These are phyloP conservation scores for Sporothrix pallida DNA, from an alignment of 2,329 filamentous ascomycete genomes.

Conservation along the genomic window DNA sequence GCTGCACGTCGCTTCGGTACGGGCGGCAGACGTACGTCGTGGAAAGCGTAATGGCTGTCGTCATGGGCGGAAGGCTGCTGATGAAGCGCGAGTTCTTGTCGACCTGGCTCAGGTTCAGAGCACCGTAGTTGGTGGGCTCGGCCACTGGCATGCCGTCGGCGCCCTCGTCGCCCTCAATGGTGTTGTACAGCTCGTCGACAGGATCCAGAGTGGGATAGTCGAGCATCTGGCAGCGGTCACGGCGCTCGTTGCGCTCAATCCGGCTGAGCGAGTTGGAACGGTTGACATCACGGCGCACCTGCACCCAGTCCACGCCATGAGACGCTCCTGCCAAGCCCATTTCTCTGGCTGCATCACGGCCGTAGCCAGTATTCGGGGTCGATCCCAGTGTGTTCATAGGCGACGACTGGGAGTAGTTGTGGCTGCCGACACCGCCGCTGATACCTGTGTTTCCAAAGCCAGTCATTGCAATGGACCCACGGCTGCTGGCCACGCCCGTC, in stretches of 20 bases:
- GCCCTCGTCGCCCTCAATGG: constrained; percentile 87
- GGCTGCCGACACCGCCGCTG: not conserved
- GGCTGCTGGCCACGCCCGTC: constrained; percentile 86
- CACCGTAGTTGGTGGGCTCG: constrained; percentile 80
- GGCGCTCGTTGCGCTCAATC: constrained; percentile 83
- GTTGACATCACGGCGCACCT: constrained; percentile 93
- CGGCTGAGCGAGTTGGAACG: constrained; percentile 90
- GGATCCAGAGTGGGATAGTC: constrained; percentile 87
- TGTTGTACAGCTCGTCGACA: constrained; percentile 84
- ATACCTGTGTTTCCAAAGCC: constrained; percentile 53
- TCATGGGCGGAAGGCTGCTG: constrained; percentile 78
- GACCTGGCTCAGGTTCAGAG: constrained; percentile 81
- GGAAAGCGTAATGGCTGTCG: constrained; percentile 80
- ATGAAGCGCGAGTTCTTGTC: constrained; percentile 97
- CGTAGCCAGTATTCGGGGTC: constrained; percentile 39
- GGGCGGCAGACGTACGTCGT: constrained; percentile 93
- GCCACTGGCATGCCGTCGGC: constrained; percentile 82
- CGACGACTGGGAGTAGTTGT: constrained; percentile 36
- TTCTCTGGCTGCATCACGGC: constrained; percentile 66
- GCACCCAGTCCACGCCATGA: constrained; percentile 83
- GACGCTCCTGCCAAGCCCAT: constrained; percentile 63
- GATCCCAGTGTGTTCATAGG: constrained; percentile 51
- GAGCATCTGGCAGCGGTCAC: constrained; percentile 92
- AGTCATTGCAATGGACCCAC: constrained; percentile 76
- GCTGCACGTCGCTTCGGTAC: constrained; percentile 91